Conservation (phyloP, 2,329 filamentous ascomycete genomes). For the Esteya vermicola region DNA sequence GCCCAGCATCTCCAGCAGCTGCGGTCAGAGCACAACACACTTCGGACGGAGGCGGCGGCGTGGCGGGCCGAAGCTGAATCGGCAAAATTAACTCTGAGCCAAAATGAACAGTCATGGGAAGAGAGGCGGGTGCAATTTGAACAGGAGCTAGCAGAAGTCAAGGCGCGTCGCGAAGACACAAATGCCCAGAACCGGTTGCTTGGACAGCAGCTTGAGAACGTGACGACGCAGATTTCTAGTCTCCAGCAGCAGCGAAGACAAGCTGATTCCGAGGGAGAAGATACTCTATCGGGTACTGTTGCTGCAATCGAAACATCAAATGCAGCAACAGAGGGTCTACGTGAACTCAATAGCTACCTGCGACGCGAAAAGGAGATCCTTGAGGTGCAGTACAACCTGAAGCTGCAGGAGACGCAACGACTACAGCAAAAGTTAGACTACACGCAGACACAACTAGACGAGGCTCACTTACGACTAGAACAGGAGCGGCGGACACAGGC, state of each 20-base stretch:
- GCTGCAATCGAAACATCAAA: constrained; percentile 9
- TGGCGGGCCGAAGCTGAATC: constrained; percentile 74
- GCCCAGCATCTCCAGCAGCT: constrained; percentile 69
- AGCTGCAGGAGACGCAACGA: constrained; percentile 74
- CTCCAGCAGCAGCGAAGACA: constrained; percentile 60
- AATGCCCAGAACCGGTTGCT: constrained; percentile 82
- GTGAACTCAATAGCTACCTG: constrained; percentile 83
- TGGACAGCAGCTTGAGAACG: constrained; percentile 74
- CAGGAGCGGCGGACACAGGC: constrained; percentile 70
- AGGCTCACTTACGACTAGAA: constrained; percentile 74
- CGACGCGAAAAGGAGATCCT: constrained; percentile 95
- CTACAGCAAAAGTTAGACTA: constrained; percentile 85
- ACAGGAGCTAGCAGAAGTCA: constrained; percentile 67
- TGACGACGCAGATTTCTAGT: constrained; percentile 64
- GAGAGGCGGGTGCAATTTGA: constrained; percentile 71
- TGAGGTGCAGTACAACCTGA: constrained; percentile 89
- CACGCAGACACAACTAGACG: constrained; percentile 74
- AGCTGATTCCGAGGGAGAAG: not conserved
- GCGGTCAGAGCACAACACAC: constrained; percentile 64
- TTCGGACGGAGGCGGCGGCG: constrained; percentile 65
- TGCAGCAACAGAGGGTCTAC: constrained; percentile 54
- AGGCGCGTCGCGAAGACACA: constrained; percentile 66
- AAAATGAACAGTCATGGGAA: constrained; percentile 79
- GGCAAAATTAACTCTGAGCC: constrained; percentile 61
- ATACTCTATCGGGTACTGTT: too few relatives aligned